A percentile compares a stretch with the other conserved stretches of the same genome.
Conservation (phyloP, 192 early-diverging fungal genomes). For the Linnemannia hyalina region DNA sequence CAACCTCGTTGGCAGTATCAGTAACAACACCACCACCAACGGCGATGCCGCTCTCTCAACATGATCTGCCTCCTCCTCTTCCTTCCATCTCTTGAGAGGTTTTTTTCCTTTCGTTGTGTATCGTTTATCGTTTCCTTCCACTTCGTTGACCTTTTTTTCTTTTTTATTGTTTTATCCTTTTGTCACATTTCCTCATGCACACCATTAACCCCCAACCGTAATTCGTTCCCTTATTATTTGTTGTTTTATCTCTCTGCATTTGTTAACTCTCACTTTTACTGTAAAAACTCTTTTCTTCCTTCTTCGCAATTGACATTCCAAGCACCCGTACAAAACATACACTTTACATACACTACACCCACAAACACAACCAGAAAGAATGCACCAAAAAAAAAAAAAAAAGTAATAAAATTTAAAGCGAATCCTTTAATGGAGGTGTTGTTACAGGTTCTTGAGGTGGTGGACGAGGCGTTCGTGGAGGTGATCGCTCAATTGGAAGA, state of each 20-base stretch:
- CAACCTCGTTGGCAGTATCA: neutral
- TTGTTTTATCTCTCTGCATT: constrained; percentile 6
- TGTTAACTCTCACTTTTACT: neutral
- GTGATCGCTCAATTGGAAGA: constrained; percentile 66
- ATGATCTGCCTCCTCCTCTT: neutral
- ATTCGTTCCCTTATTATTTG: neutral
- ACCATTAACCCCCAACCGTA: too few relatives aligned
- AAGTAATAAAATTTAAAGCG: neutral
- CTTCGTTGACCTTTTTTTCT: neutral
- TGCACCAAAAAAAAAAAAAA: neutral
- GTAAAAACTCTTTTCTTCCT: constrained; percentile 1
- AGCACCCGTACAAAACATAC: neutral
- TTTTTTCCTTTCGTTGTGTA: neutral
- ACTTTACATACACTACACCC: constrained; percentile 1
- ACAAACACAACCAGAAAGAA: neutral
- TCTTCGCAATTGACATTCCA: neutral
- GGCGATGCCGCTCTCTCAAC: too few relatives aligned
- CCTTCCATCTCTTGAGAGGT: neutral
- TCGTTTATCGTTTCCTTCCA: neutral
- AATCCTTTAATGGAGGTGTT: neutral
- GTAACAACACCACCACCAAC: neutral
- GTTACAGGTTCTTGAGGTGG: constrained; percentile 30
- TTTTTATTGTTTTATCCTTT: neutral
- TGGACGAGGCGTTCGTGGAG: constrained; percentile 57
- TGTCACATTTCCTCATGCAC: constrained; percentile 7